Percentiles rank a stretch among this genome's conserved stretches.
phyloP scores from a whole-genome alignment of 1,284 basidiomycete genomes.

The Xanthoconium separans region DNA sequence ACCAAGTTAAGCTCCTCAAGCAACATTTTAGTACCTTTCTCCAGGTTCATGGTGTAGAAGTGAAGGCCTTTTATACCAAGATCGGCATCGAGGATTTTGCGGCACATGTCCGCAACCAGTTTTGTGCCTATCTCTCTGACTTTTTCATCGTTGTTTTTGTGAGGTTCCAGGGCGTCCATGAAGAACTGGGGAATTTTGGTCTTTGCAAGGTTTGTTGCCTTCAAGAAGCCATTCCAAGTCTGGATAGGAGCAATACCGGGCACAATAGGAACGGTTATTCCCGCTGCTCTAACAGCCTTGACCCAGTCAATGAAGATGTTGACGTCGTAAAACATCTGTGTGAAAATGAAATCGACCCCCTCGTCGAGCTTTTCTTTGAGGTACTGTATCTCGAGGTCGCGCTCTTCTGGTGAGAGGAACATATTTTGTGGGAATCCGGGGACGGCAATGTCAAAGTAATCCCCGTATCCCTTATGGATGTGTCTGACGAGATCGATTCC shows the following conservation, averaged over 20 bases:
- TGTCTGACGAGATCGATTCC: conserved; percentile 90
- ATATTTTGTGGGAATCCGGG: conserved; percentile 86
- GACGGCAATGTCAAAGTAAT: conserved; percentile 94
- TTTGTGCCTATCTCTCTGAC: conserved; percentile 88
- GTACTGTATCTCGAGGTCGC: conserved; percentile 80
- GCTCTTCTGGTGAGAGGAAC: conserved; percentile 67
- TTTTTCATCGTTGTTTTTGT: conserved; percentile 90
- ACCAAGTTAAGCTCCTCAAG: conserved; percentile 86
- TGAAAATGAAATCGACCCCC: conserved; percentile 90
- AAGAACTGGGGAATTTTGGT: conserved; percentile 82
- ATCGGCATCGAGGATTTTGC: conserved; percentile 72
- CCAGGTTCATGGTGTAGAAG: conserved; percentile 98
- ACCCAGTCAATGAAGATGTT: conserved; percentile 87
- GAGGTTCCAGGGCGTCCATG: conserved; percentile 80
- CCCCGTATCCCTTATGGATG: conserved; percentile 78
- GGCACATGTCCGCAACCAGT: conserved; percentile 87
- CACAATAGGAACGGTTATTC: conserved; percentile 93
- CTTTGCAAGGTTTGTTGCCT: conserved; percentile 86
- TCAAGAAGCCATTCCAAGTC: conserved; percentile 95
- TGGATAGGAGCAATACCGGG: conserved; percentile 98
- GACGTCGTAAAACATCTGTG: conserved; percentile 95
- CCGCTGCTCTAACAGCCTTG: conserved; percentile 75
- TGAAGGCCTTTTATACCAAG: conserved; percentile 87
- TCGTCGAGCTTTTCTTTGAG: conserved; percentile 88
- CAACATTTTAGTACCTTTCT: conserved; percentile 92